phyloP scores from a whole-genome alignment of 75 land plant species.

The Azolla pinnata region DNA sequence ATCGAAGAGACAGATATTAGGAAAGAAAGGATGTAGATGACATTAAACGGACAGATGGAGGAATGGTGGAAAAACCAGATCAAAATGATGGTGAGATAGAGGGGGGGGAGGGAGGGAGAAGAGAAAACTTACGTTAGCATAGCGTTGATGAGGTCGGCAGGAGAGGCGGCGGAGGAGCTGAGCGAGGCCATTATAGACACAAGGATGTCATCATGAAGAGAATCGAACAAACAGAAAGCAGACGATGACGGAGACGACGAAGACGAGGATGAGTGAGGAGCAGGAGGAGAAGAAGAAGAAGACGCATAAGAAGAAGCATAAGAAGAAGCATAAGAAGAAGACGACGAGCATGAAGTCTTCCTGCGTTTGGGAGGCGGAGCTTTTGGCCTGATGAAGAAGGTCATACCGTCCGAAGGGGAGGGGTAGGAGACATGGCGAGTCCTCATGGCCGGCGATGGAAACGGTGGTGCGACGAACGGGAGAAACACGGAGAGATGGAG shows the following conservation, averaged over 20 bases:
- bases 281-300: background rate
- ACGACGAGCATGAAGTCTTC: background rate
- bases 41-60: background rate
- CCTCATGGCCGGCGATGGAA: slow-evolving; percentile 1
- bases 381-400: slow-evolving; percentile 8
- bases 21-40: background rate
- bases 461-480: no score
- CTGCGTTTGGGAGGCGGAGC: background rate
- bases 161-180: slow-evolving; percentile 29
- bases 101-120: background rate
- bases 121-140: slow-evolving; percentile 30
- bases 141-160: slow-evolving; percentile 40
- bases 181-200: slow-evolving; percentile 33
- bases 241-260: background rate
- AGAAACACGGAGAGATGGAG: no score
- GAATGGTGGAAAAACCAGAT: background rate
- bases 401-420: slow-evolving; percentile 10
- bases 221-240: slow-evolving; percentile 16
- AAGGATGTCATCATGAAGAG: slow-evolving; percentile 49
- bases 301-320: background rate
- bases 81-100: background rate
- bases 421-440: slow-evolving; percentile 7
- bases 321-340: background rate
- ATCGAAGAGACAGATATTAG: background rate
- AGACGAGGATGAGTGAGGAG: background rate